phyloP scores from a whole-genome alignment of 2,329 filamentous ascomycete species.

The Trichophyton equinum region DNA sequence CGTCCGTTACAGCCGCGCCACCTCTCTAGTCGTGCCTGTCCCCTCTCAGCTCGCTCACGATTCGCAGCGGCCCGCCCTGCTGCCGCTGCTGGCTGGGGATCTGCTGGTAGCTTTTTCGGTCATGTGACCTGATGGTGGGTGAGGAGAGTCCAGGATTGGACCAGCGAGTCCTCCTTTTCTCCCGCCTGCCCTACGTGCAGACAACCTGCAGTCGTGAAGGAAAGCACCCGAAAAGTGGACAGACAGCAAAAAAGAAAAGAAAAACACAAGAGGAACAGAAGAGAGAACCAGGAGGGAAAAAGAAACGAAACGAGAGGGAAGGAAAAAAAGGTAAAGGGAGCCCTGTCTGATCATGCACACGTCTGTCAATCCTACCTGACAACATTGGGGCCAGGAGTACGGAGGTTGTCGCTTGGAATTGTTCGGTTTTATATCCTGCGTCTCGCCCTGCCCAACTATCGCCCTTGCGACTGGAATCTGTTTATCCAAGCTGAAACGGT shows the following conservation, averaged over 20 bases:
- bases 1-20: slow-evolving; percentile 15
- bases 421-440: slow-evolving; percentile 12
- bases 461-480: slow-evolving; percentile 8
- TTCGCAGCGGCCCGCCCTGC: slow-evolving; percentile 13
- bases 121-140: slow-evolving; percentile 20
- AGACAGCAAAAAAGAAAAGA: slow-evolving; percentile 5
- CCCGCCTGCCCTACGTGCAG: slow-evolving; percentile 3
- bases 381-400: slow-evolving; percentile 17
- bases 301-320: slow-evolving; percentile 6
- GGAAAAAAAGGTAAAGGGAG: slow-evolving; percentile 6
- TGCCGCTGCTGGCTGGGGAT: slow-evolving; percentile 15
- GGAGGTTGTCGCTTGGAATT: slow-evolving; percentile 10
- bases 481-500: slow-evolving; percentile 5
- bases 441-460: slow-evolving; percentile 6
- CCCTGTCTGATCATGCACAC: slow-evolving; percentile 11
- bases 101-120: slow-evolving; percentile 18
- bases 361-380: slow-evolving; percentile 15
- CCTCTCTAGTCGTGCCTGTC: slow-evolving; percentile 8
- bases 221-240: slow-evolving; percentile 3
- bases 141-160: slow-evolving; percentile 14
- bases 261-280: background rate
- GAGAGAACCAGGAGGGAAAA: slow-evolving; percentile 6
- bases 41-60: slow-evolving; percentile 11
- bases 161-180: slow-evolving; percentile 12
- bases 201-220: background rate